Percentiles rank a stretch among this genome's conserved stretches.
These are phyloP conservation scores for Saccharomycopsis capsularis DNA, from an alignment of 805 yeast species.

Conservation along the genomic window DNA sequence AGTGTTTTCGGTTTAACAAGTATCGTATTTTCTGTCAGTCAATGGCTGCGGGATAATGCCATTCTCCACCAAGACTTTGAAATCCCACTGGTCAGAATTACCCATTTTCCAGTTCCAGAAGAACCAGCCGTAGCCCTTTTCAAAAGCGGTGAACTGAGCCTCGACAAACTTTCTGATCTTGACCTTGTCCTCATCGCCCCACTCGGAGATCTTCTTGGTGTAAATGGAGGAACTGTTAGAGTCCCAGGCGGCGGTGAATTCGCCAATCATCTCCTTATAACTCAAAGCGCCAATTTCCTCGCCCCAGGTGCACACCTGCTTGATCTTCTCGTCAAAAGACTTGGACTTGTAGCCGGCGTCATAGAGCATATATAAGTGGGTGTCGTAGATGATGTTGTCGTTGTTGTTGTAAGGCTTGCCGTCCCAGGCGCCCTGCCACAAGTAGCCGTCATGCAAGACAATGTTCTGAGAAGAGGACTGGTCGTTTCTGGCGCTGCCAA, in stretches of 20 bases:
- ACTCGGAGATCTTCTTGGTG: conserved; percentile 32
- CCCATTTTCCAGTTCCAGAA: conserved; percentile 73
- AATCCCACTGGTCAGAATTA: conserved; percentile 61
- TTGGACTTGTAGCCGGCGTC: conserved; percentile 13
- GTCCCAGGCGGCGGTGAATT: conserved; percentile 23
- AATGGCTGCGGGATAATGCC: conserved; percentile 61
- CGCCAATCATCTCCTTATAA: conserved; percentile 20
- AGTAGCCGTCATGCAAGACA: conserved; percentile 63
- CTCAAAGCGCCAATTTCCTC: conserved; percentile 15
- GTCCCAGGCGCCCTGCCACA: conserved; percentile 50
- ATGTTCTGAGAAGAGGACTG: conserved; percentile 35
- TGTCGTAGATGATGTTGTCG: conserved; percentile 15
- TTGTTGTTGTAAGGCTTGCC: conserved; percentile 18
- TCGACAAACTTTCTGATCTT: conserved; percentile 51
- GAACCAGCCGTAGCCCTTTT: conserved; percentile 49
- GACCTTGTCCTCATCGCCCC: conserved; percentile 37
- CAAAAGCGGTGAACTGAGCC: conserved; percentile 51
- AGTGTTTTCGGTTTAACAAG: conserved; percentile 17
- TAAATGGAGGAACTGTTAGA: conserved; percentile 15
- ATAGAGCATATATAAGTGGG: conserved; percentile 21
- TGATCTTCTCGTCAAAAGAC: conserved; percentile 19
- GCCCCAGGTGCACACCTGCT: conserved; percentile 22
- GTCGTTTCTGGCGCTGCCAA: conserved; percentile 34
- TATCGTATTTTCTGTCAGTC: conserved; percentile 37
- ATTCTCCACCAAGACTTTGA: conserved; percentile 40